These are phyloP conservation scores for Populus nigra DNA, from an alignment of 345 rosid genomes.

Conservation along the genomic window DNA sequence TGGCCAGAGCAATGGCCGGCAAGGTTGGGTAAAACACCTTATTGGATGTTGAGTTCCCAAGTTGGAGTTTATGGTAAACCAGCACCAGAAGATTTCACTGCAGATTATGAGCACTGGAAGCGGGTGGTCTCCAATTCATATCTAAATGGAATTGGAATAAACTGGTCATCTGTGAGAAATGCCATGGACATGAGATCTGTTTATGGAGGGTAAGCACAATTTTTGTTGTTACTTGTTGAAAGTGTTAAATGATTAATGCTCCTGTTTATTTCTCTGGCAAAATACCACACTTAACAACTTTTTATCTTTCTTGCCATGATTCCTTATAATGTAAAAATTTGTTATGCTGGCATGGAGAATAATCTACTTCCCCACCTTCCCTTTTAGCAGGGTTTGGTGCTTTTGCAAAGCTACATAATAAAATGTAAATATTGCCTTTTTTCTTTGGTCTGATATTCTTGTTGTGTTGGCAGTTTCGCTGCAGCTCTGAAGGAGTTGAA, in stretches of 20 bases:
- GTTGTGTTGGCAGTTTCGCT: slow-evolving; percentile 63
- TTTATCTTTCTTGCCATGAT: not conserved
- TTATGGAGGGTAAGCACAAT: slow-evolving; percentile 80
- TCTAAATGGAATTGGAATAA: slow-evolving; percentile 73
- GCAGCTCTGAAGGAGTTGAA: slow-evolving; percentile 80
- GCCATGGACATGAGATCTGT: slow-evolving; percentile 97
- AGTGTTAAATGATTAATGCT: not conserved
- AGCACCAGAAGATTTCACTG: slow-evolving; percentile 77
- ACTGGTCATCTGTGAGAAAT: slow-evolving; percentile 81
- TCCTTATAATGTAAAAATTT: not conserved
- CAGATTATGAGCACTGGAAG: slow-evolving; percentile 87
- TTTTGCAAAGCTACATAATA: not conserved
- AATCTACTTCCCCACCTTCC: not conserved
- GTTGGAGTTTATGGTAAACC: slow-evolving; percentile 91
- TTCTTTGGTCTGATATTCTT: slow-evolving; percentile 10
- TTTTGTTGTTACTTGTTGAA: not conserved
- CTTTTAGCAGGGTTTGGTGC: not conserved
- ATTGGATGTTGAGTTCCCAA: slow-evolving; percentile 77
- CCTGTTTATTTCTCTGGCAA: not conserved
- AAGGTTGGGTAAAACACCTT: slow-evolving; percentile 77
- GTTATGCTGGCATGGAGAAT: not conserved
- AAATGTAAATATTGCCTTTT: not conserved
- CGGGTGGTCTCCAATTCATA: slow-evolving; percentile 81
- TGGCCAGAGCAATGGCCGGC: slow-evolving; percentile 97
- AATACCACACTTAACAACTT: not conserved